Percentiles rank a stretch among this genome's conserved stretches.
phyloP scores from a whole-genome alignment of 495 filamentous ascomycete species.

The Podospora appendiculata region DNA sequence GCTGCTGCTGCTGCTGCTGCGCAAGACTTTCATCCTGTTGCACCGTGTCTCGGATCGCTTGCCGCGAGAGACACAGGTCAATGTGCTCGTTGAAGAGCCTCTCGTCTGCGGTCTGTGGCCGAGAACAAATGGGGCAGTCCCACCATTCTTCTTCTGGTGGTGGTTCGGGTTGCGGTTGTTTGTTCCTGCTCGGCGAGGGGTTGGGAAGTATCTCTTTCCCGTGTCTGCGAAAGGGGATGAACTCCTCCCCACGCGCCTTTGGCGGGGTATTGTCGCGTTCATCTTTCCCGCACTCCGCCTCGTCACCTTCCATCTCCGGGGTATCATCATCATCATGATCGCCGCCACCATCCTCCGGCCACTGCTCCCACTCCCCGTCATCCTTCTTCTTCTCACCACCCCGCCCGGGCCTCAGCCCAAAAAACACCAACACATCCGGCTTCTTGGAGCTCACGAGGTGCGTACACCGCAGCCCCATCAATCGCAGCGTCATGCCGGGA shows the following conservation, averaged over 20 bases:
- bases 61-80: conserved; percentile 81
- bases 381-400: conserved; percentile 1
- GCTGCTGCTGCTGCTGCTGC: too few relatives aligned
- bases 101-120: conserved; percentile 69
- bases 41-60: conserved; percentile 76
- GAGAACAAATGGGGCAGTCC: conserved; percentile 80
- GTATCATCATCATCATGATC: background rate
- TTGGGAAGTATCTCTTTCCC: conserved; percentile 46
- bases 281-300: conserved; percentile 1
- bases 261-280: background rate
- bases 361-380: conserved; percentile 54
- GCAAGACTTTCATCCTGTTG: conserved; percentile 22
- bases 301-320: too few relatives aligned
- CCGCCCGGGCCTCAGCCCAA: conserved; percentile 47
- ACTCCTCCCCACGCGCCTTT: too few relatives aligned
- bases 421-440: conserved; percentile 64
- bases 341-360: conserved; percentile 54
- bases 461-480: conserved; percentile 86
- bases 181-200: conserved; percentile 32
- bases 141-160: conserved; percentile 45
- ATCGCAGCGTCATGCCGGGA: conserved; percentile 67
- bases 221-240: conserved; percentile 27
- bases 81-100: conserved; percentile 85
- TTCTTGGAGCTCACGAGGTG: conserved; percentile 81
- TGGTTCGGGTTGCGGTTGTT: conserved; percentile 1